Evolutionary conservation across 1,139 yeast species (phyloP).

Genomic region (Geotrichum siamense): DNA sequence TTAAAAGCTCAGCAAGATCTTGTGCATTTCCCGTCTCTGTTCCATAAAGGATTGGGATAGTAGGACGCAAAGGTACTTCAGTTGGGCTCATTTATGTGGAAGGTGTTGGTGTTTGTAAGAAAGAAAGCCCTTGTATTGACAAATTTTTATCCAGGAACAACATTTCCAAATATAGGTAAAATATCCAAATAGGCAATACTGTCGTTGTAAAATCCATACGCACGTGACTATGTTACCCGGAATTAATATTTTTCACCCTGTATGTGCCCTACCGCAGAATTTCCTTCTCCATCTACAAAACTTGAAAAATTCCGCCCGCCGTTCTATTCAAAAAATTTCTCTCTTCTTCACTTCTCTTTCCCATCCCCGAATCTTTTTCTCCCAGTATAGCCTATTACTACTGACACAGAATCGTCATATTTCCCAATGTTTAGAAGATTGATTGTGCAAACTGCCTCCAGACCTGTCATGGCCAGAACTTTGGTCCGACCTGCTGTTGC

Average conservation of each 20-base stretch:
- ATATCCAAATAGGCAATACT: no score
- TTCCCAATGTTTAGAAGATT: slow-evolving; percentile 15
- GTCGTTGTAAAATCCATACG: no score
- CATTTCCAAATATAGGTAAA: no score
- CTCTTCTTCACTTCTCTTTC: neutral
- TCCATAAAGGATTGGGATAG: slow-evolving; percentile 56
- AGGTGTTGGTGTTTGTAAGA: no score
- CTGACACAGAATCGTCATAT: no score
- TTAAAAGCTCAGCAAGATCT: slow-evolving; percentile 68
- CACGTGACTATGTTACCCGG: no score
- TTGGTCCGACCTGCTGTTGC: neutral
- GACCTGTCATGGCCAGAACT: slow-evolving; percentile 4
- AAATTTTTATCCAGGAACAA: no score
- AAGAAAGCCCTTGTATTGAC: no score
- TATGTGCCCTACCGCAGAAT: no score
- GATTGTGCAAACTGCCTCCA: slow-evolving; percentile 6
- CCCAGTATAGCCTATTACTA: neutral
- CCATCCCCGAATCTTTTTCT: neutral
- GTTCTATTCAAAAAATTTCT: neutral
- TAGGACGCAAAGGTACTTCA: slow-evolving; percentile 7
- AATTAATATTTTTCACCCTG: no score
- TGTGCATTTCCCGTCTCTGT: slow-evolving; percentile 92
- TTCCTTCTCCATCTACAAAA: no score
- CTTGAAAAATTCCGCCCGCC: no score
- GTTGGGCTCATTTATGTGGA: slow-evolving; percentile 7